phyloP scores from a whole-genome alignment of 2,329 filamentous ascomycete genomes.

The Paraphaeosphaeria sporulosa region DNA sequence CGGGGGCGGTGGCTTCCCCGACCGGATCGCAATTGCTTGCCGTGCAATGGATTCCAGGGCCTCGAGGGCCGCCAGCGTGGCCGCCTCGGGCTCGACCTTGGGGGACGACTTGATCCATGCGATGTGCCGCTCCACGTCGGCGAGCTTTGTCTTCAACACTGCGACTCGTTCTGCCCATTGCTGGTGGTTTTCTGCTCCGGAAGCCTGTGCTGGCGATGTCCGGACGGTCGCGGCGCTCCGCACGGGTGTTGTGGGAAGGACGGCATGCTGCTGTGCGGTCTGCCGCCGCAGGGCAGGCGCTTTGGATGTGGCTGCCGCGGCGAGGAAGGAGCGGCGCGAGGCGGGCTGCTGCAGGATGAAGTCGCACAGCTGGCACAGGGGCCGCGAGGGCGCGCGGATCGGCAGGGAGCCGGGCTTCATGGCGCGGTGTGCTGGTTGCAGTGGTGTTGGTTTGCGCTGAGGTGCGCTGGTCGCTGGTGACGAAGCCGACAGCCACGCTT shows the following conservation, averaged over 20 bases:
- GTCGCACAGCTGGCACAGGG: constrained; percentile 45
- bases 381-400: constrained; percentile 38
- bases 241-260: constrained; percentile 23
- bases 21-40: constrained; percentile 39
- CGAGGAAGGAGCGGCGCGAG: constrained; percentile 37
- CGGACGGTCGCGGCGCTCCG: constrained; percentile 32
- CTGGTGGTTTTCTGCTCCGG: constrained; percentile 19
- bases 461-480: constrained; percentile 19
- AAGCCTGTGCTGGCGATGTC: constrained; percentile 24
- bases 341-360: constrained; percentile 40
- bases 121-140: constrained; percentile 37
- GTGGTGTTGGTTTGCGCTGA: constrained; percentile 20
- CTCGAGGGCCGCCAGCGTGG: constrained; percentile 30
- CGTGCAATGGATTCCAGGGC: constrained; percentile 34
- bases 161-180: constrained; percentile 31
- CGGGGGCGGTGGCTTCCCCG: constrained; percentile 30
- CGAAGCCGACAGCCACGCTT: constrained; percentile 24
- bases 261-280: constrained; percentile 25
- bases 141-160: constrained; percentile 31
- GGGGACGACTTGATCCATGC: constrained; percentile 33
- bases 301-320: constrained; percentile 31
- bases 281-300: constrained; percentile 37
- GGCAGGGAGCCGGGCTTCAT: constrained; percentile 41
- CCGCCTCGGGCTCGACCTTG: constrained; percentile 36
- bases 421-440: constrained; percentile 16